phyloP scores from a whole-genome alignment of 257 asterid genomes.

The Capsicum pubescens region DNA sequence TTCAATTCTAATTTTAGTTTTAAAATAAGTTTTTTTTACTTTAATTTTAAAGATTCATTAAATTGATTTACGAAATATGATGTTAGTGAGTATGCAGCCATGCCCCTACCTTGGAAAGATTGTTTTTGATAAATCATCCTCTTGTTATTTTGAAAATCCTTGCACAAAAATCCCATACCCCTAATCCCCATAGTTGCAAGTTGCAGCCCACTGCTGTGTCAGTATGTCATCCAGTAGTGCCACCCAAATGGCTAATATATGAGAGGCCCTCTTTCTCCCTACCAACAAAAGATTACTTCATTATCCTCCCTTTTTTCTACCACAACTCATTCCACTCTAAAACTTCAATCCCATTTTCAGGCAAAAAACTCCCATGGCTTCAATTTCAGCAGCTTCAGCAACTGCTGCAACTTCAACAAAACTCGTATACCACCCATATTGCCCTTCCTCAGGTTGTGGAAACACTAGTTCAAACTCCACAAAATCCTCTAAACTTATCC shows the following conservation, averaged over 20 bases:
- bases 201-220: conserved; percentile 21
- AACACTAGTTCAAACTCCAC: background rate
- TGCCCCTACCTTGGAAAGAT: too few relatives aligned
- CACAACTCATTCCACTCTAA: conserved; percentile 10
- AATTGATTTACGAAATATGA: too few relatives aligned
- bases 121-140: too few relatives aligned
- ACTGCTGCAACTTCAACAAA: conserved; percentile 35
- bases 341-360: conserved; percentile 29
- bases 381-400: conserved; percentile 38
- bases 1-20: too few relatives aligned
- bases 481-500: conserved; percentile 46
- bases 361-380: conserved; percentile 36
- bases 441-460: background rate
- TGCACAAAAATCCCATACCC: background rate
- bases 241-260: conserved; percentile 12
- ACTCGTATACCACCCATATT: background rate
- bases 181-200: conserved; percentile 13
- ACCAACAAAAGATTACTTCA: background rate
- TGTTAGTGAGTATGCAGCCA: too few relatives aligned
- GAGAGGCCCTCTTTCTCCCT: conserved; percentile 24
- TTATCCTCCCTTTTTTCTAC: conserved; percentile 24
- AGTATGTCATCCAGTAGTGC: background rate
- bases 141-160: too few relatives aligned
- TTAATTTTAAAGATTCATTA: too few relatives aligned
- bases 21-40: too few relatives aligned